Percentiles rank a stretch among this genome's conserved stretches.
These are phyloP conservation scores for Bauhinia variegata DNA, from an alignment of 306 rosid species.

Conservation along the genomic window DNA sequence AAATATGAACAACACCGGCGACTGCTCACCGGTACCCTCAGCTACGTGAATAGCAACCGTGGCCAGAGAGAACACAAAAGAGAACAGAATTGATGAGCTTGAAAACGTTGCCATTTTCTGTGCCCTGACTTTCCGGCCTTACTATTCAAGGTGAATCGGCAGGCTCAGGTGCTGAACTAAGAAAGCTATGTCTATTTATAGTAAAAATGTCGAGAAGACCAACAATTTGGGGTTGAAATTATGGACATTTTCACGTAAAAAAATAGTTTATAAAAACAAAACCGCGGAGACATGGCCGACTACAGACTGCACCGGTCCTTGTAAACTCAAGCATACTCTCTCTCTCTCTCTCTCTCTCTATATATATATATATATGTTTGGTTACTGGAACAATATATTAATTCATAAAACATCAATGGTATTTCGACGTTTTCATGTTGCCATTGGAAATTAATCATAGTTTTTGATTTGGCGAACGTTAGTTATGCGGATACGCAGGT, in stretches of 20 bases:
- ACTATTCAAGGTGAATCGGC: constrained; percentile 8
- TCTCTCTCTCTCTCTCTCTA: too few species aligned
- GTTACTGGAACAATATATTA: too few species aligned
- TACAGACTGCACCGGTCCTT: neutral
- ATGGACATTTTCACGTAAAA: constrained; percentile 10
- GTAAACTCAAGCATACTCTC: too few species aligned
- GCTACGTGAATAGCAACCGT: constrained; percentile 36
- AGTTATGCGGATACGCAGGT: neutral
- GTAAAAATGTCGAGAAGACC: neutral
- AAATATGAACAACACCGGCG: constrained; percentile 49
- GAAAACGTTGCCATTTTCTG: constrained; percentile 34
- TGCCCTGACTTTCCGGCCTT: constrained; percentile 3
- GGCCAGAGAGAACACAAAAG: constrained; percentile 20
- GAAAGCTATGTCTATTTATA: constrained; percentile 27
- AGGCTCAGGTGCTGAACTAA: neutral
- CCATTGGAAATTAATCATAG: too few species aligned
- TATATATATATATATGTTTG: too few species aligned
- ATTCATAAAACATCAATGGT: too few species aligned
- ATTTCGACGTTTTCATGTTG: too few species aligned
- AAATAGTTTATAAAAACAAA: constrained; percentile 13
- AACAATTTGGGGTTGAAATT: neutral
- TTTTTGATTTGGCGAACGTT: neutral
- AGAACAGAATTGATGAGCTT: neutral
- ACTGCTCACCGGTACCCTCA: neutral
- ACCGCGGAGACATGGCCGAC: constrained; percentile 36